Percentiles rank a stretch among this genome's conserved stretches.
These are phyloP conservation scores for Russula earlei DNA, from an alignment of 768 basidiomycete genomes.

Conservation along the genomic window DNA sequence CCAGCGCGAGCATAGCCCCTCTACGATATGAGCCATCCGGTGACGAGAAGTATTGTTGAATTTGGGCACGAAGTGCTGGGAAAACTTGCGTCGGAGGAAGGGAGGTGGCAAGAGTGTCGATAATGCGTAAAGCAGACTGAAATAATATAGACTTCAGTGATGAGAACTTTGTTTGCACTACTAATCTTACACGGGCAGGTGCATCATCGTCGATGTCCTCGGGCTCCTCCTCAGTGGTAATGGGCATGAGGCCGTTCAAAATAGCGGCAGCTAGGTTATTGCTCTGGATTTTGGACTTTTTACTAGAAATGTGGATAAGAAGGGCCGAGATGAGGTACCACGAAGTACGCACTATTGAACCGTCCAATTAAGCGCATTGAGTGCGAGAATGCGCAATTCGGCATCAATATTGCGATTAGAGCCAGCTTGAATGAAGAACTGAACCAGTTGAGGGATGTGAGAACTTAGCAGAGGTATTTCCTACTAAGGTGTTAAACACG, in stretches of 20 bases:
- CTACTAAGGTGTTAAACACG: slow-evolving; percentile 32
- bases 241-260: slow-evolving; percentile 86
- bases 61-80: slow-evolving; percentile 76
- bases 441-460: slow-evolving; percentile 76
- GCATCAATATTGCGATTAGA: slow-evolving; percentile 64
- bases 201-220: slow-evolving; percentile 91
- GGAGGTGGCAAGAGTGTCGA: slow-evolving; percentile 86
- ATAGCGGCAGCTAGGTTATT: slow-evolving; percentile 77
- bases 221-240: slow-evolving; percentile 88
- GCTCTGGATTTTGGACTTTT: slow-evolving; percentile 91
- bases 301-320: slow-evolving; percentile 40
- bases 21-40: slow-evolving; percentile 72
- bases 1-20: slow-evolving; percentile 90
- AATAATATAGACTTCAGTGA: slow-evolving; percentile 1
- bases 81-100: slow-evolving; percentile 95
- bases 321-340: not conserved
- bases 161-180: not conserved
- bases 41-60: slow-evolving; percentile 78
- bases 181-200: slow-evolving; percentile 66
- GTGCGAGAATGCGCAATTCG: slow-evolving; percentile 79
- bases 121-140: slow-evolving; percentile 87
- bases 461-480: slow-evolving; percentile 91
- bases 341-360: slow-evolving; percentile 71
- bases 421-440: slow-evolving; percentile 82
- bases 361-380: slow-evolving; percentile 94